Conservation (phyloP, 1,139 yeast species). For the Pichia sp. region DNA sequence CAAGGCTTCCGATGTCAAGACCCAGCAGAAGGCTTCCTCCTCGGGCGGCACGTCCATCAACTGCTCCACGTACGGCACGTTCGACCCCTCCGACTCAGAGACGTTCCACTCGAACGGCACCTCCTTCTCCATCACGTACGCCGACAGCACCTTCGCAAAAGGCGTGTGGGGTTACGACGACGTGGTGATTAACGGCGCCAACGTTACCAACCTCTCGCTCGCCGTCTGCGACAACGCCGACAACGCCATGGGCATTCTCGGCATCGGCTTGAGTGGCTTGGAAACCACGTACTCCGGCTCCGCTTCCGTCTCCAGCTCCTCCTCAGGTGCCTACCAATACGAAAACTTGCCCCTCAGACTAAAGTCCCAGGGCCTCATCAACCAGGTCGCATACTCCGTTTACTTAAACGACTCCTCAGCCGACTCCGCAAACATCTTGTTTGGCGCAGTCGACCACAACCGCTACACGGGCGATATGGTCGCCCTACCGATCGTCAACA, state of each 20-base stretch:
- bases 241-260: slow-evolving; percentile 54
- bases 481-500: slow-evolving; percentile 43
- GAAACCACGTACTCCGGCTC: slow-evolving; percentile 37
- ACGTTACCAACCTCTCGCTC: slow-evolving; percentile 44
- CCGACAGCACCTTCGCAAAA: slow-evolving; percentile 54
- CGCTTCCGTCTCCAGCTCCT: slow-evolving; percentile 20
- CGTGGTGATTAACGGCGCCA: slow-evolving; percentile 40
- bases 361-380: slow-evolving; percentile 47
- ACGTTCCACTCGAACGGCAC: slow-evolving; percentile 46
- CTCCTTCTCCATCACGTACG: slow-evolving; percentile 51
- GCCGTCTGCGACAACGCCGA: slow-evolving; percentile 54
- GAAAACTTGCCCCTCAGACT: slow-evolving; percentile 57
- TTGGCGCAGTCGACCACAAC: slow-evolving; percentile 56
- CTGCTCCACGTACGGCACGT: slow-evolving; percentile 48
- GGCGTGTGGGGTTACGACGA: slow-evolving; percentile 66
- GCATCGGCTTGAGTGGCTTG: slow-evolving; percentile 53
- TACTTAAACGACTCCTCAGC: slow-evolving; percentile 41
- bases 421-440: slow-evolving; percentile 44
- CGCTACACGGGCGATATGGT: slow-evolving; percentile 46
- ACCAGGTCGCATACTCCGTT: slow-evolving; percentile 50
- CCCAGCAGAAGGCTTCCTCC: slow-evolving; percentile 4
- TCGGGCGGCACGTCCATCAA: slow-evolving; percentile 17
- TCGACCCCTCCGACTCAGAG: slow-evolving; percentile 42
- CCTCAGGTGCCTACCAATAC: slow-evolving; percentile 33
- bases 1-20: neutral